Base-by-base conservation (phyloP, 1,139 yeast species). In the Kodamaea plutei region DNA sequence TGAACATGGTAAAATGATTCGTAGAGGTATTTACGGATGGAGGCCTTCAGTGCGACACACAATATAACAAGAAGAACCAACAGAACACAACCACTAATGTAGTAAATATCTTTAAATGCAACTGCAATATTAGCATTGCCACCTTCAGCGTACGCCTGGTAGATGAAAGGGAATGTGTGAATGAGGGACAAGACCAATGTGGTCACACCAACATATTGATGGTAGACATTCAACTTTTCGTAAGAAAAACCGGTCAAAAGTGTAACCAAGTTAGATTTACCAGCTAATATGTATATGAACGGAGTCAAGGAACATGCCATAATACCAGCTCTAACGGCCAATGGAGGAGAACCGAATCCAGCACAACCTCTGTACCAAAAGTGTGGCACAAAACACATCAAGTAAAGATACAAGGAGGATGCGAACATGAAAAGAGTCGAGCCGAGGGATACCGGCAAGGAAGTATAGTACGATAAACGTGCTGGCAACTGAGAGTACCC, bases 311-410 rank as follows among this genome's bases (percentile, higher is more conserved):
- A 78, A 15, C 69, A 58, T 4, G 76, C 66, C 66, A 71, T 66
- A 22, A 73, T 38, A 2, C 80, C 81, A 1, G 79, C 59, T 32
- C 81, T 52, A 2, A 73, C 68, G 0, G 76, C 77, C 28, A 76
- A 41, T n/a, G 84, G 84, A n/a, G 84, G 80, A 1, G 79, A 63
- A 1, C 84, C 84, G 51, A 77, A 76, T 1, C 74, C 76, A 5
- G 53, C 31, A 48, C 84, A 78, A 0, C 59, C 73, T 40, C 83
- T 54, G 44, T 72, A 73, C 70, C 75, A 76, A 33, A 64, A 63
- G 36, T 70, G 76, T 4, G 83, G 84, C 1, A 61, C 55, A 15
- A 65, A 50, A 28, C 69, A 53, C 45, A 65, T 69, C 32, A 74
- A 64, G 8, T 67, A 46, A 28, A 72, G 41, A 47, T 70, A 77